phyloP scores from a whole-genome alignment of 1,284 basidiomycete genomes.

The Golubevia pallescens region DNA sequence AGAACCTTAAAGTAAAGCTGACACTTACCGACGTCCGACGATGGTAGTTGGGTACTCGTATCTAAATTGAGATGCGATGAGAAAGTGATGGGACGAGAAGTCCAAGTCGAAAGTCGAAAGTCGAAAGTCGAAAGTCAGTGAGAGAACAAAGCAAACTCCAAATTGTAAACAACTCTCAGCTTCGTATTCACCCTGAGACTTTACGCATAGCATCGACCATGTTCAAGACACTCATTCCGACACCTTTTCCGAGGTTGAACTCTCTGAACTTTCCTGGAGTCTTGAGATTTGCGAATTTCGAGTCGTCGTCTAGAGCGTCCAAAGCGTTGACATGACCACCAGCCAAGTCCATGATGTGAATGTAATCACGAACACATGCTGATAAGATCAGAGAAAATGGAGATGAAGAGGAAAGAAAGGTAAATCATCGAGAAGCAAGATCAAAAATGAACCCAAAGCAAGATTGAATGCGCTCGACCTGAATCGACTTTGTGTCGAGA shows the following conservation, averaged over 20 bases:
- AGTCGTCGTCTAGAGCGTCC: conserved; percentile 77
- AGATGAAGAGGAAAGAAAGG: background rate
- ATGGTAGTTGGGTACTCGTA: conserved; percentile 80
- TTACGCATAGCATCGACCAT: conserved; percentile 95
- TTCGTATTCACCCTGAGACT: conserved; percentile 72
- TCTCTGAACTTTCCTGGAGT: conserved; percentile 76
- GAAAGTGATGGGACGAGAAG: no score
- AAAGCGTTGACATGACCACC: conserved; percentile 90
- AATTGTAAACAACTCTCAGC: no score
- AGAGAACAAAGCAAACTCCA: no score
- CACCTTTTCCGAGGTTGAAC: conserved; percentile 94
- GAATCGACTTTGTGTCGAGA: no score
- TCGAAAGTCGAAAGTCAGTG: no score
- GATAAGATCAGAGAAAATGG: background rate
- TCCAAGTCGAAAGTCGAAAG: no score
- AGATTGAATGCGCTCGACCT: no score
- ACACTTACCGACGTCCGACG: conserved; percentile 80
- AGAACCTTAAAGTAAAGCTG: background rate
- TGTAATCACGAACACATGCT: conserved; percentile 92
- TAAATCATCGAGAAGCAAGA: background rate
- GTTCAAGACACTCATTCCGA: conserved; percentile 88
- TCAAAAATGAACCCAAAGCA: conserved; percentile 1
- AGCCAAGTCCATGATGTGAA: conserved; percentile 95
- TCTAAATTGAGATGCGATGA: conserved; percentile 71
- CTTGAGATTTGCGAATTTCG: conserved; percentile 66